Evolutionary conservation across 768 basidiomycete species (phyloP), one percentile per base, ranked within the genome.

Genomic region (Kwoniella pini): DNA sequence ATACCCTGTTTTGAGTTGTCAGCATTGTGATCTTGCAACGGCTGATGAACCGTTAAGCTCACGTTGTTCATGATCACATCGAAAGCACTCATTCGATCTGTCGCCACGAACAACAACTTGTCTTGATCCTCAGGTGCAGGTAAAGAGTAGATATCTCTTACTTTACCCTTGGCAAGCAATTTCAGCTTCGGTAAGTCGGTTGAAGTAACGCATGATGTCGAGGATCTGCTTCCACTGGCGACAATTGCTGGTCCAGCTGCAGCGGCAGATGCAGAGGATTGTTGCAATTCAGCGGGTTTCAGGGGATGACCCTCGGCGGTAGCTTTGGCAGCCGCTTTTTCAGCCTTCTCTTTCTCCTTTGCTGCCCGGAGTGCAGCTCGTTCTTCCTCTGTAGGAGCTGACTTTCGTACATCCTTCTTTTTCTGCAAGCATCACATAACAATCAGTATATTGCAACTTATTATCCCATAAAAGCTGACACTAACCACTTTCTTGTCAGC

Each of bases 11-110:
- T 10, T 17, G 11, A 49, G 7, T 2, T 31, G 53, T 69, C 54
- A 69, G 60, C 61, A 11, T 5, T 28, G 28, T 24, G 42, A 24
- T 19, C 10, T 15, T 33, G 0, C 27, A 27, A 4, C 4, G 10
- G 3, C 13, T 57, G 82, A 36, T 36, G 7, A 36, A 7, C 7
- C 33, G 7, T 15, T 7, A 7, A 36, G 33, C 90, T 70, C 76
- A 97, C 95, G 79, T 95, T 92, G 75, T 86, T 85, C 63, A 99
- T 84, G 73, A 98, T 87, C 68, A 96, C 88, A 82, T 99, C 95
- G 82, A 91, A 98, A 0, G 94, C 94, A 19, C 91, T 95, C 75
- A 98, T 95, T 64, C 96, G 84, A 80, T 99, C 96, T 10, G 90
- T 88, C 11, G 95, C 94, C 59, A 98, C 88, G 75, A 98, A 98